phyloP scores from a whole-genome alignment of 2,329 filamentous ascomycete genomes.

The Nemania sp. region DNA sequence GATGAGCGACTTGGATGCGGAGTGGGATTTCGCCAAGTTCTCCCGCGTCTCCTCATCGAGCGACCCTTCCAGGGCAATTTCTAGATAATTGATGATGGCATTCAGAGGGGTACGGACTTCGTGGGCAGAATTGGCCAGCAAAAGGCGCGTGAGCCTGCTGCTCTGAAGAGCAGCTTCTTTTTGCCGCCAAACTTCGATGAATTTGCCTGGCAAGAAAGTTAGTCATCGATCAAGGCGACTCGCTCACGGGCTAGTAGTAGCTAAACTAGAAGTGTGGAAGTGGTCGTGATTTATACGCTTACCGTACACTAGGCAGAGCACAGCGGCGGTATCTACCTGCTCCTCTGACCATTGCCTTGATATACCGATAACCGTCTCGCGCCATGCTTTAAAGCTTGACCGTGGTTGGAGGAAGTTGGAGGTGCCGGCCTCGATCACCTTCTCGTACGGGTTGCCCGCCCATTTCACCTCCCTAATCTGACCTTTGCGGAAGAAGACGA shows the following conservation, averaged over 20 bases:
- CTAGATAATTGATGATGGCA: conserved; percentile 92
- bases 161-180: conserved; percentile 84
- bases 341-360: conserved; percentile 89
- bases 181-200: conserved; percentile 91
- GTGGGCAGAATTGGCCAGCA: conserved; percentile 87
- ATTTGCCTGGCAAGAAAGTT: conserved; percentile 55
- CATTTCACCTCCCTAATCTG: conserved; percentile 79
- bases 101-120: conserved; percentile 91
- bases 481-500: conserved; percentile 84
- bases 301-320: conserved; percentile 85
- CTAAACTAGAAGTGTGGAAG: neutral
- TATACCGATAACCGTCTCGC: conserved; percentile 78
- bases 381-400: conserved; percentile 80
- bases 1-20: conserved; percentile 87
- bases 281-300: conserved; percentile 43
- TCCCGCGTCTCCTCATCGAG: conserved; percentile 84
- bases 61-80: conserved; percentile 82
- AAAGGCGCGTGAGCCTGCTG: conserved; percentile 76
- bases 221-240: neutral
- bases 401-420: conserved; percentile 76
- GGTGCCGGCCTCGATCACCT: conserved; percentile 72
- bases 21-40: conserved; percentile 82
- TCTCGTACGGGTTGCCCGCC: conserved; percentile 87
- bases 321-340: conserved; percentile 85
- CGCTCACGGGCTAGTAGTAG: neutral